A percentile compares a stretch with the other conserved stretches of the same genome.
These are phyloP conservation scores for Rhexocercosporidium sp. DNA, from an alignment of 2,329 filamentous ascomycete species.

Conservation along the genomic window DNA sequence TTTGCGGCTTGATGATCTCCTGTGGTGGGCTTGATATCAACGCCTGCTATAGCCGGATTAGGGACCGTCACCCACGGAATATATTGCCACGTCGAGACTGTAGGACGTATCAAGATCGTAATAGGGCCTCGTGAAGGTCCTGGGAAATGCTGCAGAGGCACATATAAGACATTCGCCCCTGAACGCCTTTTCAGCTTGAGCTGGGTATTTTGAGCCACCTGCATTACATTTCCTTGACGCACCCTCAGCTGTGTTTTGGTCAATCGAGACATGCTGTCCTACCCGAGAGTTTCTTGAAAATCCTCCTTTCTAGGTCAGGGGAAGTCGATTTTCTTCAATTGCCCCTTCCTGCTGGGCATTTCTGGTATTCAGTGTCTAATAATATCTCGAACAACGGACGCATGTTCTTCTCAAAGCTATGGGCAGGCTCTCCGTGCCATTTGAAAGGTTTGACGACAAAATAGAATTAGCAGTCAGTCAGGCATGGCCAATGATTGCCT, in stretches of 20 bases:
- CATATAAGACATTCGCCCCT: constrained; percentile 15
- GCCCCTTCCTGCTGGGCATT: too few species aligned
- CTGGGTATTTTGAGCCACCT: not conserved
- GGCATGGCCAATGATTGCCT: too few species aligned
- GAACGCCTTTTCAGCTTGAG: constrained; percentile 12
- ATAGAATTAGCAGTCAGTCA: too few species aligned
- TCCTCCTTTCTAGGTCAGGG: too few species aligned
- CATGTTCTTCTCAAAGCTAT: too few species aligned
- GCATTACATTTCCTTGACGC: not conserved
- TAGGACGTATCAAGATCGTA: not conserved
- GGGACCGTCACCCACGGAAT: not conserved
- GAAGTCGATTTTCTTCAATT: too few species aligned
- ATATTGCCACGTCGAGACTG: not conserved
- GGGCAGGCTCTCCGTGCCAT: too few species aligned
- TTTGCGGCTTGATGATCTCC: not conserved
- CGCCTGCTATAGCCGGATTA: not conserved
- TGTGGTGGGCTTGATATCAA: not conserved
- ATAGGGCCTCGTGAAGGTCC: not conserved
- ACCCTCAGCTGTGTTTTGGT: not conserved
- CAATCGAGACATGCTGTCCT: not conserved
- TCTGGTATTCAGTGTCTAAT: too few species aligned
- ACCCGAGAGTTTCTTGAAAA: too few species aligned
- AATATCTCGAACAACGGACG: too few species aligned
- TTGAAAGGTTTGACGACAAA: too few species aligned
- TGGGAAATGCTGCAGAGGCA: constrained; percentile 13